phyloP scores from a whole-genome alignment of 768 basidiomycete genomes.

The Rossbeevera mucosa region DNA sequence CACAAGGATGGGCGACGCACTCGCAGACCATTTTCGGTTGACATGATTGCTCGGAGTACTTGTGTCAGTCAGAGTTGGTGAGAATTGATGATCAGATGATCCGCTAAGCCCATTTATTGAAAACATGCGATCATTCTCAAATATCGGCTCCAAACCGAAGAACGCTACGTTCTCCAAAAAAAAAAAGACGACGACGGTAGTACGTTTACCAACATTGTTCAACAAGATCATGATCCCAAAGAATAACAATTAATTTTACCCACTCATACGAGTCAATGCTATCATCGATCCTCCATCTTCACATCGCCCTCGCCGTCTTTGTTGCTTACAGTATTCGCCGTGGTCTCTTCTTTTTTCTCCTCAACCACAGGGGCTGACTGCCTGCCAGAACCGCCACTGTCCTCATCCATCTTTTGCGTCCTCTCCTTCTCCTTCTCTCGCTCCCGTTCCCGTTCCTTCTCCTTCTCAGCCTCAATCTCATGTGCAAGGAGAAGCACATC shows the following conservation, averaged over 20 bases:
- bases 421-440: conserved; percentile 32
- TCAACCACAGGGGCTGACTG: conserved; percentile 32
- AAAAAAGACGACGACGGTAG: background rate
- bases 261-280: background rate
- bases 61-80: conserved; percentile 1
- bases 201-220: background rate
- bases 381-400: conserved; percentile 20
- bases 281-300: conserved; percentile 44
- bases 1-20: conserved; percentile 34
- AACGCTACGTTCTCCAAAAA: background rate
- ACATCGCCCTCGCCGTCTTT: conserved; percentile 42
- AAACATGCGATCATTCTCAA: conserved; percentile 15
- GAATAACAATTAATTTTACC: no score
- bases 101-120: conserved; percentile 3
- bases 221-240: background rate
- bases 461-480: conserved; percentile 35
- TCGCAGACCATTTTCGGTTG: conserved; percentile 37
- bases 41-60: conserved; percentile 19
- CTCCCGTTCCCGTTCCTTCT: conserved; percentile 38
- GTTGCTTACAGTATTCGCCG: conserved; percentile 19
- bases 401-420: conserved; percentile 23
- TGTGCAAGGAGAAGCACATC: conserved; percentile 51
- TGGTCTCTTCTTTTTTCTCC: conserved; percentile 23
- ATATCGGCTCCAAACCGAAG: background rate
- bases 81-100: conserved; percentile 4